Conservation (phyloP, 2,329 filamentous ascomycete genomes). For the Colletotrichum spinosum region DNA sequence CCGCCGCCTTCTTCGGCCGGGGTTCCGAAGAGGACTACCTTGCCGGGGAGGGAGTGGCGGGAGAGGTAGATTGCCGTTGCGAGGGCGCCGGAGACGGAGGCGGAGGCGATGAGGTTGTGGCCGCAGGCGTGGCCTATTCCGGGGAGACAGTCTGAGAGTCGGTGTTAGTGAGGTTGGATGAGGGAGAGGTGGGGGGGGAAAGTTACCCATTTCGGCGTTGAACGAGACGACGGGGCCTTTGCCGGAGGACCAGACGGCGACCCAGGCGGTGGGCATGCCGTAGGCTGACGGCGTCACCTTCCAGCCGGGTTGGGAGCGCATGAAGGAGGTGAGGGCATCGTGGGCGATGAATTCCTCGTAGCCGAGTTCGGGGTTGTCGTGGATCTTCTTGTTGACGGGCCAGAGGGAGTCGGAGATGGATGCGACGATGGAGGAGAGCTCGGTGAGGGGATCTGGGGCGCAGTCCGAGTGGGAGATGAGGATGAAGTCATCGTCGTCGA, state of each 20-base stretch:
- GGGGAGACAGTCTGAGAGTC: conserved; percentile 57
- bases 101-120: conserved; percentile 65
- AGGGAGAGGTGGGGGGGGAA: not conserved
- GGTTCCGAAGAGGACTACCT: conserved; percentile 61
- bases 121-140: conserved; percentile 65
- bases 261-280: conserved; percentile 64
- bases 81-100: conserved; percentile 59
- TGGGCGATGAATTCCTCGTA: conserved; percentile 46
- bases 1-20: conserved; percentile 64
- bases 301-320: conserved; percentile 58
- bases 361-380: conserved; percentile 44
- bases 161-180: conserved; percentile 31
- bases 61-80: conserved; percentile 56
- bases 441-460: conserved; percentile 8
- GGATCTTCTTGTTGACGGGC: conserved; percentile 39
- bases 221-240: conserved; percentile 60
- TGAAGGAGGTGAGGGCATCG: conserved; percentile 59
- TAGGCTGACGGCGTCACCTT: conserved; percentile 63
- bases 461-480: conserved; percentile 29
- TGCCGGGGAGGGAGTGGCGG: conserved; percentile 54
- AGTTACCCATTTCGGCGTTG: conserved; percentile 59
- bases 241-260: conserved; percentile 60
- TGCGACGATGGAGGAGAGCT: conserved; percentile 27
- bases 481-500: conserved; percentile 26
- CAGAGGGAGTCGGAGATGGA: conserved; percentile 31